phyloP scores from a whole-genome alignment of 495 filamentous ascomycete genomes.

The Extremus antarcticus region DNA sequence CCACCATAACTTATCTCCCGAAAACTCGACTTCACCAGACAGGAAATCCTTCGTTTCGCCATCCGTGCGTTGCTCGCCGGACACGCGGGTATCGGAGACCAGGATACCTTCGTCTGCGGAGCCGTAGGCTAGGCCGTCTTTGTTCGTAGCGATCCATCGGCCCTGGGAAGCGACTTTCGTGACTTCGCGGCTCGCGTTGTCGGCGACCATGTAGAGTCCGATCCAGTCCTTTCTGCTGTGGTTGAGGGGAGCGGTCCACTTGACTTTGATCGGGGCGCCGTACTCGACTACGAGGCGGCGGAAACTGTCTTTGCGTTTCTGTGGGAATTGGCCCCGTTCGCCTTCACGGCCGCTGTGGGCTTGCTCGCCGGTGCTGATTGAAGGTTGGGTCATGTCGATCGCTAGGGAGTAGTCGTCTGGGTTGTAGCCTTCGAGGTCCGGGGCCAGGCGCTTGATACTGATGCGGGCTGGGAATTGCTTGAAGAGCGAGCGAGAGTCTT shows the following conservation, averaged over 20 bases:
- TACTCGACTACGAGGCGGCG: slow-evolving; percentile 76
- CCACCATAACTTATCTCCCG: slow-evolving; percentile 95
- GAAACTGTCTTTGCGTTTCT: slow-evolving; percentile 45
- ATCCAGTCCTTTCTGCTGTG: slow-evolving; percentile 94
- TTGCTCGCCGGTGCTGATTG: slow-evolving; percentile 38
- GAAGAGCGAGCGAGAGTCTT: slow-evolving; percentile 80
- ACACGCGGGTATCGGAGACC: slow-evolving; percentile 47
- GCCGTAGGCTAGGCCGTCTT: slow-evolving; percentile 64
- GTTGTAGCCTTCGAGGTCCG: slow-evolving; percentile 75
- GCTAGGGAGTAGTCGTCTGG: slow-evolving; percentile 69
- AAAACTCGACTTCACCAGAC: slow-evolving; percentile 73
- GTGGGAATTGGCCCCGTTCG: slow-evolving; percentile 38
- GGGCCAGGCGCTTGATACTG: slow-evolving; percentile 69
- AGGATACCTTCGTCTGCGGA: slow-evolving; percentile 72
- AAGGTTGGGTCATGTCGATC: slow-evolving; percentile 51
- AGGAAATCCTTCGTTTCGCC: slow-evolving; percentile 41
- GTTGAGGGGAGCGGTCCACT: slow-evolving; percentile 83
- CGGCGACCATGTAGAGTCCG: slow-evolving; percentile 84
- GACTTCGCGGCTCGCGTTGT: slow-evolving; percentile 74
- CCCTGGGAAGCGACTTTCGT: slow-evolving; percentile 79
- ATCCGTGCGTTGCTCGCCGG: slow-evolving; percentile 36
- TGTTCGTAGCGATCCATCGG: slow-evolving; percentile 75
- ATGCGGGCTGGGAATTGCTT: slow-evolving; percentile 81
- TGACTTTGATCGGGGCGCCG: slow-evolving; percentile 79
- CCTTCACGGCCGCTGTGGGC: slow-evolving; percentile 39